These are phyloP conservation scores for Pichia sp. DNA, from an alignment of 1,139 yeast species.

Conservation along the genomic window DNA sequence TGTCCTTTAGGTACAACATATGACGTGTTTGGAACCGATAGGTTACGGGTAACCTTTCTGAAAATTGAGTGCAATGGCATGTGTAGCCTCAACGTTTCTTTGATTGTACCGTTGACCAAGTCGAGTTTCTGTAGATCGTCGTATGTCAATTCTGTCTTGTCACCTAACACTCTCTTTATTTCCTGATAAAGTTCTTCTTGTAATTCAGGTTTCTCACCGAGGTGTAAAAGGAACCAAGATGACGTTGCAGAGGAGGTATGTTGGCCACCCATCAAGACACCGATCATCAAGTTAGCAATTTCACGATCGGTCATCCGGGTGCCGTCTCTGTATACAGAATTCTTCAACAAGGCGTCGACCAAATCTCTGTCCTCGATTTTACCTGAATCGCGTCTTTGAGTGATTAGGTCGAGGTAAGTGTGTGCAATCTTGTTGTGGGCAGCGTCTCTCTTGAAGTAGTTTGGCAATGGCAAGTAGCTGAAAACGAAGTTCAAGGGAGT, in stretches of 20 bases:
- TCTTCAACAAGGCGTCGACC: slow-evolving; percentile 80
- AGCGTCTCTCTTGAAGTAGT: slow-evolving; percentile 75
- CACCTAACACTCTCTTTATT: slow-evolving; percentile 59
- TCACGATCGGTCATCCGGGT: slow-evolving; percentile 90
- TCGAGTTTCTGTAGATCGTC: slow-evolving; percentile 83
- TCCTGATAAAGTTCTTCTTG: slow-evolving; percentile 79
- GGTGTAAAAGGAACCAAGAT: slow-evolving; percentile 88
- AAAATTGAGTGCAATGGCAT: slow-evolving; percentile 94
- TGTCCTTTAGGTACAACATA: slow-evolving; percentile 87
- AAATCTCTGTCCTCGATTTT: slow-evolving; percentile 84
- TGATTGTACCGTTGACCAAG: slow-evolving; percentile 73
- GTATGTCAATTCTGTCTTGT: slow-evolving; percentile 55
- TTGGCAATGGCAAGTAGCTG: slow-evolving; percentile 88
- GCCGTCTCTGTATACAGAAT: slow-evolving; percentile 89
- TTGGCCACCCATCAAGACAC: slow-evolving; percentile 98
- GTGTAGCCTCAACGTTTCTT: slow-evolving; percentile 92
- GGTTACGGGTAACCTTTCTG: slow-evolving; percentile 78
- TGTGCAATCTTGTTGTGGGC: slow-evolving; percentile 80
- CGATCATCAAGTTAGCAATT: slow-evolving; percentile 89
- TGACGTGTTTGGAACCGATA: slow-evolving; percentile 75
- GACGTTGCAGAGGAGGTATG: slow-evolving; percentile 97
- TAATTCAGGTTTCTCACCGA: slow-evolving; percentile 79
- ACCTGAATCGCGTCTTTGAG: slow-evolving; percentile 65
- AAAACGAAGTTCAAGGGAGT: slow-evolving; percentile 94
- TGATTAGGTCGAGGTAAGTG: slow-evolving; percentile 77